A percentile compares a stretch with the other conserved stretches of the same genome.
phyloP scores from a whole-genome alignment of 257 asterid genomes.

The Solanum megistacrolobum region DNA sequence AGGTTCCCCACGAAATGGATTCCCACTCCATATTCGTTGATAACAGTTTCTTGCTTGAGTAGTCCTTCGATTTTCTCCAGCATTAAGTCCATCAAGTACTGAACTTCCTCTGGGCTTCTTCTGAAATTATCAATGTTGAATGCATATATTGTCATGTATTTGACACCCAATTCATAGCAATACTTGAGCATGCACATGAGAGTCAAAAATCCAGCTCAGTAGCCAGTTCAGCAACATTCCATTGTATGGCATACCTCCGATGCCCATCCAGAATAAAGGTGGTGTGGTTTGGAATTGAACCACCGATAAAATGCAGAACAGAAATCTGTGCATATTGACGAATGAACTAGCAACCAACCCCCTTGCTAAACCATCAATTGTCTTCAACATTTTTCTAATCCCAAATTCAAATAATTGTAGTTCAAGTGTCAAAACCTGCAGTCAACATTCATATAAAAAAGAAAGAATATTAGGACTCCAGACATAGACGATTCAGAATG shows the following conservation, averaged over 20 bases:
- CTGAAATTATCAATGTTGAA: slow-evolving; percentile 86
- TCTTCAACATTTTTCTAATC: not conserved
- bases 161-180: slow-evolving; percentile 59
- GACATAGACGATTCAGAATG: not conserved
- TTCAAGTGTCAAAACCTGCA: not conserved
- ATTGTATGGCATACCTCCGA: slow-evolving; percentile 53
- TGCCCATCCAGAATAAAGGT: slow-evolving; percentile 77
- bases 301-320: slow-evolving; percentile 43
- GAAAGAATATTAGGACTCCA: not conserved
- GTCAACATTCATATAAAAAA: not conserved
- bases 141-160: slow-evolving; percentile 46
- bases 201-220: slow-evolving; percentile 55
- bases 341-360: slow-evolving; percentile 28
- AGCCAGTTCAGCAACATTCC: slow-evolving; percentile 46
- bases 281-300: slow-evolving; percentile 58
- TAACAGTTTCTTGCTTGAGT: slow-evolving; percentile 41
- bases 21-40: slow-evolving; percentile 52
- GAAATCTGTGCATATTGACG: slow-evolving; percentile 28
- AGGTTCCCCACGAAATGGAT: slow-evolving; percentile 56
- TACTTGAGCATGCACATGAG: slow-evolving; percentile 58
- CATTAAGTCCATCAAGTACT: slow-evolving; percentile 60
- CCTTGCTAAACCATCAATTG: slow-evolving; percentile 6
- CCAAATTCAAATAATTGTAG: not conserved
- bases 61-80: slow-evolving; percentile 69
- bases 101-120: slow-evolving; percentile 55